These are phyloP conservation scores for Tylopilus sp. DNA, from an alignment of 768 basidiomycete species.

Conservation along the genomic window DNA sequence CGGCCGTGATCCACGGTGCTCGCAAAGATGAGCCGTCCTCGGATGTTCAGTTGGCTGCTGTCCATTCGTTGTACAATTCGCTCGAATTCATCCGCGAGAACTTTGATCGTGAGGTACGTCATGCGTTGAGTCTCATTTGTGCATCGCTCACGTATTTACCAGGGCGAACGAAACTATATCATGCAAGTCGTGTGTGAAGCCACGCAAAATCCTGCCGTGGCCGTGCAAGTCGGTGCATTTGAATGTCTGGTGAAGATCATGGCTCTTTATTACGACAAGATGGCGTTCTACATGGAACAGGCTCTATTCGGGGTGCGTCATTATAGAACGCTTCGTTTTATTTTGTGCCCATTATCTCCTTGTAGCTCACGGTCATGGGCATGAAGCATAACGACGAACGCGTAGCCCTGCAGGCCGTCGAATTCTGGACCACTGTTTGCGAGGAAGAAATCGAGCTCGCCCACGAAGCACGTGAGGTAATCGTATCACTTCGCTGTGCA, in stretches of 20 bases:
- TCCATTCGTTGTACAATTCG: constrained; percentile 91
- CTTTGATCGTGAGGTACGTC: constrained; percentile 90
- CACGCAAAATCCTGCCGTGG: constrained; percentile 75
- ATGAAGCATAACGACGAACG: constrained; percentile 93
- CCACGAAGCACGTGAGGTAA: constrained; percentile 86
- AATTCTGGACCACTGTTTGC: constrained; percentile 99
- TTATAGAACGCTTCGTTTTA: constrained; percentile 5
- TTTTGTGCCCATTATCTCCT: constrained; percentile 11
- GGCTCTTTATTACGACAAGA: constrained; percentile 98
- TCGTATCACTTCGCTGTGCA: constrained; percentile 9
- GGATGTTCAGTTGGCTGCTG: constrained; percentile 91
- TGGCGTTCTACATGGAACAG: constrained; percentile 99
- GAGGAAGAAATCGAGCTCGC: constrained; percentile 95
- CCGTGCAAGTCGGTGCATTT: constrained; percentile 94
- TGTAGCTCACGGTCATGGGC: constrained; percentile 90
- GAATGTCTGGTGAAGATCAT: constrained; percentile 96
- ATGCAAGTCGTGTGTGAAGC: constrained; percentile 99
- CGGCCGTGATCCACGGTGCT: constrained; percentile 97
- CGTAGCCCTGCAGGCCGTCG: constrained; percentile 93
- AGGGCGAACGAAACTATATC: constrained; percentile 99
- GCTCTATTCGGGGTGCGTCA: constrained; percentile 89
- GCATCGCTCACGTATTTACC: constrained; percentile 8
- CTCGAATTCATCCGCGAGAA: constrained; percentile 97
- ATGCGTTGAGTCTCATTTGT: background rate
- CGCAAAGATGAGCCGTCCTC: constrained; percentile 89